These are phyloP conservation scores for Amphicarpaea edgeworthii DNA, from an alignment of 306 rosid species.

Conservation along the genomic window DNA sequence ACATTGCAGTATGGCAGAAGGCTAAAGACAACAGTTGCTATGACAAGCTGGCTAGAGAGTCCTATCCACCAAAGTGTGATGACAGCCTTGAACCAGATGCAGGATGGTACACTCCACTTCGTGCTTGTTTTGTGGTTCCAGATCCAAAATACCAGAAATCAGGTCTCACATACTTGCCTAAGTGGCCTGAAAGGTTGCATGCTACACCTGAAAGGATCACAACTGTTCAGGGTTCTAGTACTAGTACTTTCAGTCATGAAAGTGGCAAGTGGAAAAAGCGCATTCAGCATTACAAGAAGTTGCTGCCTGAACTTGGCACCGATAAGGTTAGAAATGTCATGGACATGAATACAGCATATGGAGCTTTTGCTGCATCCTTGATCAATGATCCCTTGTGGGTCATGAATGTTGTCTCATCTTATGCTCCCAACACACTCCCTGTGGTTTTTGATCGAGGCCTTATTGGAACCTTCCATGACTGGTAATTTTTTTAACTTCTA, in stretches of 20 bases:
- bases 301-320: slow-evolving; percentile 86
- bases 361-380: slow-evolving; percentile 87
- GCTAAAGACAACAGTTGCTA: slow-evolving; percentile 71
- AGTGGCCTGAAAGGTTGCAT: slow-evolving; percentile 87
- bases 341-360: slow-evolving; percentile 94
- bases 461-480: slow-evolving; percentile 90
- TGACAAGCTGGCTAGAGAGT: slow-evolving; percentile 62
- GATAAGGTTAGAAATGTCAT: slow-evolving; percentile 86
- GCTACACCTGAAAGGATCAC: slow-evolving; percentile 74
- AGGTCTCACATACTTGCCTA: slow-evolving; percentile 58
- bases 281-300: slow-evolving; percentile 80
- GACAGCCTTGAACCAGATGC: slow-evolving; percentile 92
- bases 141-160: slow-evolving; percentile 68
- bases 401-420: slow-evolving; percentile 97
- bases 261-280: slow-evolving; percentile 85
- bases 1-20: slow-evolving; percentile 96
- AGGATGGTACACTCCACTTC: slow-evolving; percentile 97
- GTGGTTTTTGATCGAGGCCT: slow-evolving; percentile 94
- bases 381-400: slow-evolving; percentile 92
- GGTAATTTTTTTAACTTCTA: slow-evolving; percentile 57
- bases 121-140: slow-evolving; percentile 83
- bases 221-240: slow-evolving; percentile 63
- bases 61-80: slow-evolving; percentile 89
- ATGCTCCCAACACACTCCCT: slow-evolving; percentile 79
- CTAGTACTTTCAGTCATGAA: slow-evolving; percentile 77